Evolutionary conservation across 305 asterid genomes (phyloP).

Genomic region (Fraxinus sp.): DNA sequence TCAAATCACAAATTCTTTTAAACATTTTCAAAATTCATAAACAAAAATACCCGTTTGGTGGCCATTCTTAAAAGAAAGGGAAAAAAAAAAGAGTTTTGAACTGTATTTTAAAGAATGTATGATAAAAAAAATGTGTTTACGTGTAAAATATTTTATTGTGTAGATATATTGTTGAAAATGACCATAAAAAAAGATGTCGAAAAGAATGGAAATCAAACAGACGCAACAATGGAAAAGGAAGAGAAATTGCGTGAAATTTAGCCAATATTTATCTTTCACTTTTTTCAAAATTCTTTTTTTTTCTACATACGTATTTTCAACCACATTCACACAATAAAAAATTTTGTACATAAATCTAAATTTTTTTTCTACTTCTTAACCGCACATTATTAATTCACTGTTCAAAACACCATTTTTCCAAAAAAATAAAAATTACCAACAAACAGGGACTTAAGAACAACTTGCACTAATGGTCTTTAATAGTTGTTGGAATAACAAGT

Average conservation of each 20-base stretch:
- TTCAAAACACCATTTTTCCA: not conserved
- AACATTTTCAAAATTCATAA: not conserved
- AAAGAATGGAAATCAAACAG: not conserved
- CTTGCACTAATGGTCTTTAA: not conserved
- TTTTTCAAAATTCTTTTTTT: too few relatives aligned
- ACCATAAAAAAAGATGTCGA: not conserved
- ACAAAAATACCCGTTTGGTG: not conserved
- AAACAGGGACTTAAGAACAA: not conserved
- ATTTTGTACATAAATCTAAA: too few relatives aligned
- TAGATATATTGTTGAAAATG: not conserved
- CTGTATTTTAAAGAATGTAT: too few relatives aligned
- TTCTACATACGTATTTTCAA: not conserved
- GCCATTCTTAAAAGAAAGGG: not conserved
- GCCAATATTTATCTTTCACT: not conserved
- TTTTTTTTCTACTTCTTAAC: too few relatives aligned
- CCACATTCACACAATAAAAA: not conserved
- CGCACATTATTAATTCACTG: not conserved
- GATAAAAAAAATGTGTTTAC: too few relatives aligned
- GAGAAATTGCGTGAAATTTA: not conserved
- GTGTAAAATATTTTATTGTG: not conserved
- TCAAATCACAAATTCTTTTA: not conserved
- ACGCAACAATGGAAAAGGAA: not conserved
- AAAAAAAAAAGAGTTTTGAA: too few relatives aligned
- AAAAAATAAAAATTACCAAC: not conserved
- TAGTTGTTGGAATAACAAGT: not conserved